Conservation (phyloP, 371 early-diverging fungal species). For the Zopfochytrium polystomum region DNA sequence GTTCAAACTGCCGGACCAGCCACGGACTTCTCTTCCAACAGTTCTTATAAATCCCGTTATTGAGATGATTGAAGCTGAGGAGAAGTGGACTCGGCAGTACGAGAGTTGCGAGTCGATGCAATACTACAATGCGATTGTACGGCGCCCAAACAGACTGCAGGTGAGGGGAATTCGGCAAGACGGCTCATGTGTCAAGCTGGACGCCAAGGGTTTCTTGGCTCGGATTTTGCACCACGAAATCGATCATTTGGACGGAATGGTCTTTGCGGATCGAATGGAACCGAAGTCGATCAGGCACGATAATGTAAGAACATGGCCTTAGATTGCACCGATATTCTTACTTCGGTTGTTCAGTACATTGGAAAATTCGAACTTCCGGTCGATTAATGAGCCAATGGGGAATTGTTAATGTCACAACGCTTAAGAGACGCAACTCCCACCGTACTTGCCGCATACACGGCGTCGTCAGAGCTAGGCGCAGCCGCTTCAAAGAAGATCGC, state of each 20-base stretch:
- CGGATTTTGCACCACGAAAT: slow-evolving; percentile 49
- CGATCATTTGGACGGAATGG: slow-evolving; percentile 47
- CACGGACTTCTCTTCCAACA: slow-evolving; percentile 26
- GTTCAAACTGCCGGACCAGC: slow-evolving; percentile 15
- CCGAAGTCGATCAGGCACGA: slow-evolving; percentile 42
- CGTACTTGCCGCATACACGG: too few relatives aligned
- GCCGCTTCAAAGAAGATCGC: too few relatives aligned
- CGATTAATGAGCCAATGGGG: too few relatives aligned
- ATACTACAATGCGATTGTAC: slow-evolving; percentile 43
- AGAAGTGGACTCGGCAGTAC: slow-evolving; percentile 33
- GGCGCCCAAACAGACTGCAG: slow-evolving; percentile 22
- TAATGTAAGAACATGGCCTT: slow-evolving; percentile 9
- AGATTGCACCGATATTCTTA: not conserved
- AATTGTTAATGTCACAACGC: too few relatives aligned
- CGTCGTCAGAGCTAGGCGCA: too few relatives aligned
- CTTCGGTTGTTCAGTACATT: slow-evolving; percentile 8
- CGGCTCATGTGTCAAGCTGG: slow-evolving; percentile 25
- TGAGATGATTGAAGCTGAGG: slow-evolving; percentile 21
- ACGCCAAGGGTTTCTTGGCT: slow-evolving; percentile 40
- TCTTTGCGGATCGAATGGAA: slow-evolving; percentile 40
- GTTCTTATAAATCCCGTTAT: slow-evolving; percentile 46
- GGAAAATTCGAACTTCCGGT: slow-evolving; percentile 9
- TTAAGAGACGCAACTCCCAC: too few relatives aligned
- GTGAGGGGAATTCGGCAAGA: slow-evolving; percentile 1
- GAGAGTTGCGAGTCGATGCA: slow-evolving; percentile 49